Evolutionary conservation across 108 stramenopile species (phyloP).

Genomic region (Stephanodiscus minutulus): DNA sequence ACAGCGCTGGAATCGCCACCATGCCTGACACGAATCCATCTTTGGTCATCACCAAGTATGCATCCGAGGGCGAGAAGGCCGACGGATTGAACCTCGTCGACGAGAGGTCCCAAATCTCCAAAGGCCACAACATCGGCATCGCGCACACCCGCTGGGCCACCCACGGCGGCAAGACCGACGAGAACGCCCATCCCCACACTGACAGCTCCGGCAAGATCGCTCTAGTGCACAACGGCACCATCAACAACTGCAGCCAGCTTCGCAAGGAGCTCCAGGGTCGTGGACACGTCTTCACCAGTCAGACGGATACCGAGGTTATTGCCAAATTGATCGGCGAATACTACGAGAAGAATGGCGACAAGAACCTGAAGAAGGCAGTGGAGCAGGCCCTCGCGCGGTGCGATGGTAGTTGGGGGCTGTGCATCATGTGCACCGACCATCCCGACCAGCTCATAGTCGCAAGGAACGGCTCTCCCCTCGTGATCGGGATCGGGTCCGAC

Average conservation of each 20-base stretch:
- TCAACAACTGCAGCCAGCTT: constrained; percentile 95
- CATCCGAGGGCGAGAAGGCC: constrained; percentile 91
- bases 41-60: constrained; percentile 87
- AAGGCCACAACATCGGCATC: constrained; percentile 81
- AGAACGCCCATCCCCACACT: constrained; percentile 98
- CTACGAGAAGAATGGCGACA: constrained; percentile 53
- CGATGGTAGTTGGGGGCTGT: constrained; percentile 95
- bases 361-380: constrained; percentile 81
- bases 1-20: constrained; percentile 96
- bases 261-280: constrained; percentile 77
- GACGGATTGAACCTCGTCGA: constrained; percentile 91
- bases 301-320: constrained; percentile 75
- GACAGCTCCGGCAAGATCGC: constrained; percentile 82
- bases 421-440: constrained; percentile 78
- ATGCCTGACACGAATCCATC: constrained; percentile 44
- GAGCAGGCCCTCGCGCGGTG: constrained; percentile 83
- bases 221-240: constrained; percentile 75
- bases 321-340: constrained; percentile 91
- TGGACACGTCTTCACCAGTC: constrained; percentile 81
- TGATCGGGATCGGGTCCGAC: constrained; percentile 94
- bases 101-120: constrained; percentile 56
- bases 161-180: constrained; percentile 97
- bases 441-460: constrained; percentile 96
- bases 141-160: constrained; percentile 99
- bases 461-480: constrained; percentile 97